Evolutionary conservation across 345 rosid species (phyloP).

Genomic region (Noccaea caerulescens): DNA sequence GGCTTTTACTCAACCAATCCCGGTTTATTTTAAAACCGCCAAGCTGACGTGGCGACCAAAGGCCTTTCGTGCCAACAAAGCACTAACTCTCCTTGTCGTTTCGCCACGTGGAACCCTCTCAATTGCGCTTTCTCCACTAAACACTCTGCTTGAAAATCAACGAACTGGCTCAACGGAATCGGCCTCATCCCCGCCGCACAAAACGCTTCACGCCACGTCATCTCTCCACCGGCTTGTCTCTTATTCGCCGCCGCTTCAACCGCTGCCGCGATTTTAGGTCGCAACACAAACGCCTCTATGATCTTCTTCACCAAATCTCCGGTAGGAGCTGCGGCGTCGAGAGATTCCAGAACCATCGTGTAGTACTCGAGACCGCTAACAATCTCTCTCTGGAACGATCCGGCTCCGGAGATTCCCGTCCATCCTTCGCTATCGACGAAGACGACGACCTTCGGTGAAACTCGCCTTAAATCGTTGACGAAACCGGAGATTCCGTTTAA

Average conservation of each 20-base stretch:
- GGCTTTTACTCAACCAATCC: neutral
- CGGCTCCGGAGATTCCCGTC: constrained; percentile 47
- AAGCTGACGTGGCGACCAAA: constrained; percentile 77
- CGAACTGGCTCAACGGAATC: constrained; percentile 70
- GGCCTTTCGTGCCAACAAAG: constrained; percentile 82
- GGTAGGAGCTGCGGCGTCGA: constrained; percentile 55
- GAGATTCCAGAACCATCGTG: constrained; percentile 72
- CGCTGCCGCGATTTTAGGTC: constrained; percentile 61
- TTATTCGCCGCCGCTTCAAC: constrained; percentile 52
- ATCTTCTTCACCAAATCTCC: constrained; percentile 55
- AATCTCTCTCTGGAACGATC: constrained; percentile 70
- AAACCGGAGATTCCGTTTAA: constrained; percentile 53
- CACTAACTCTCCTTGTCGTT: constrained; percentile 72
- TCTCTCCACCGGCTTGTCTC: constrained; percentile 43
- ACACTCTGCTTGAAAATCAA: constrained; percentile 73
- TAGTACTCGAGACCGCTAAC: constrained; percentile 66
- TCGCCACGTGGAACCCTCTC: constrained; percentile 80
- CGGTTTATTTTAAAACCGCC: constrained; percentile 53
- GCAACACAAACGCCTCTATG: constrained; percentile 60
- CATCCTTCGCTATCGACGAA: constrained; percentile 74
- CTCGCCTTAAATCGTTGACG: constrained; percentile 54
- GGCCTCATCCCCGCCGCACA: constrained; percentile 71
- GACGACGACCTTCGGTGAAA: constrained; percentile 64
- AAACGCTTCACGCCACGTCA: constrained; percentile 74
- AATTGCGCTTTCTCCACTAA: constrained; percentile 69